Evolutionary conservation across 2,329 filamentous ascomycete species (phyloP), one percentile per base, ranked within the genome.

Genomic region (Ceratocystiopsis minuta): DNA sequence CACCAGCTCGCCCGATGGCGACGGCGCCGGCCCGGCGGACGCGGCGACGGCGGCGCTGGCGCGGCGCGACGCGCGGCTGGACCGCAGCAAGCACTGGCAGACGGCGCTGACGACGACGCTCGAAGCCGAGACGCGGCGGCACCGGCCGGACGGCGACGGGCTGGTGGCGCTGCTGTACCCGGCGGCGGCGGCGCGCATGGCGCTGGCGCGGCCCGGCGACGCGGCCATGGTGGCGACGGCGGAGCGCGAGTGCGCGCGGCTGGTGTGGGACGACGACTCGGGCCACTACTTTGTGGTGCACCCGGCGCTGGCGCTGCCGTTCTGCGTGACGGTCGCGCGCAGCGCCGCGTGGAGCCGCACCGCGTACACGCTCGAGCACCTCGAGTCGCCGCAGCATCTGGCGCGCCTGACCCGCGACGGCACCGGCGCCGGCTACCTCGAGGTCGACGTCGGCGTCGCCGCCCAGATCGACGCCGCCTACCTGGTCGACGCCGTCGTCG

Each of bases 141-240:
- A 70, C 40, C 66, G 63, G 13, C 72, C 72, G 7, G 64, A 72
- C 36, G 20, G 20, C 24, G 72, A 78, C 52, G 75, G 75, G 1
- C 65, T 79, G 0, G 68, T 86, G 6, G 78, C 80, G 1, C 63
- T 78, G 1, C 66, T 82, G 14, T 81, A 82, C 58, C 80, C 81
- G 1, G 60, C 64, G 1, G 72, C 75, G 0, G 76, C 77, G 13
- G 71, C 76, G 0, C 72, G 69, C 37, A 67, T 76, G 55, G 78
- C 74, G 2, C 61, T 76, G 1, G 74, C 78, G 44, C 65, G 68
- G 20, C 60, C 76, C 3, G 64, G 69, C 36, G 74, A 80, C 52
- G 63, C 68, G 2, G 63, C 68, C 0, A 68, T 78, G 11, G 65
- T 76, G 4, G 65, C 66, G 44, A 70, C 76, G 32, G 79, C 79